Base-by-base conservation (phyloP, 2,329 filamentous ascomycete genomes). In the Plenodomus lindquistii region DNA sequence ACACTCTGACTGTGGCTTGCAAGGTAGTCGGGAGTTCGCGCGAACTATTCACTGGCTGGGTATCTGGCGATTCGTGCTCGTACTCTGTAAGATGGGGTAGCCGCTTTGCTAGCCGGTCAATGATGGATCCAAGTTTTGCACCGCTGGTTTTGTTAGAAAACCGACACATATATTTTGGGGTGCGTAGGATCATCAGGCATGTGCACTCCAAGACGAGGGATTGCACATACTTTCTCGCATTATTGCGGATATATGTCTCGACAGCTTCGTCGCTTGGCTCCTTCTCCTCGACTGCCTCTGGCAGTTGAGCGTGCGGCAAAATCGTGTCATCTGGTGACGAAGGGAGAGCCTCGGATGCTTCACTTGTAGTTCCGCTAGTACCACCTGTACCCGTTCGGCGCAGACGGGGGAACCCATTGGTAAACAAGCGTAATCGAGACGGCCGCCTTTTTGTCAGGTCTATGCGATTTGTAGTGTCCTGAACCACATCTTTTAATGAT, bases 301-400 rank as follows among this genome's bases (percentile, higher is more conserved):
- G 49, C 3, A 15, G 3, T 9, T 50, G 46, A 3, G 48, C 35
- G 5, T 42, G 48, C 29, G 39, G 40, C 13, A 35, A 38, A 10
- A 36, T 44, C 22, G 29, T 38, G 21, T 42, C 21, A 19, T 37
- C 15, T 9, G 24, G n/a, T 0, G 29, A 40, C 11, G 52, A 27
- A 11, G 46, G 49, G 8, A 17, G 17, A 13, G n/a, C 19, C 16
- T 57, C 48, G 40, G 50, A 40, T 0, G 19, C 11, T 34, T 47
- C 50, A 22, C 42, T 42, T 20, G 42, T 47, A 34, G 53, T 53
- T 5, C 13, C 36, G 21, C 38, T 54, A 9, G 45, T 48, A 7
- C 62, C 60, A 42, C 52, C 56, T 1, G 56, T 62, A 8, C 53
- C 48, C n/a, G 53, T 46, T 11, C 64, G 60, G 9, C 58, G 62